Conservation (phyloP, 2,329 filamentous ascomycete species). For the Myriosclerotinia duriaeana region DNA sequence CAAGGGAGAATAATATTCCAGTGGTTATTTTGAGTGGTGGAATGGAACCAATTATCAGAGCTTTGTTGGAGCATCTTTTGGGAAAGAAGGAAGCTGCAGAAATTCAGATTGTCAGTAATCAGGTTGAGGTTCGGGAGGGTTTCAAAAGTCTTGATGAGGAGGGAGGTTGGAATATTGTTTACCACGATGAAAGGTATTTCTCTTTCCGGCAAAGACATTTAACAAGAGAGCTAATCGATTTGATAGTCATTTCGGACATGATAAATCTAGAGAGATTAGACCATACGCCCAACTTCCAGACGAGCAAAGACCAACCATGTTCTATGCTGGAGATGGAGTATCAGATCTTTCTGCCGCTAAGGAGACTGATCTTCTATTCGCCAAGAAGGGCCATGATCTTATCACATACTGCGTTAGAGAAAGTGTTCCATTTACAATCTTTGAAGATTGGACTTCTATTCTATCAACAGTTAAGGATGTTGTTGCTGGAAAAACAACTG, state of each 20-base stretch:
- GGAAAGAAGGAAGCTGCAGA: slow-evolving; percentile 70
- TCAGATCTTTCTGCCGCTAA: slow-evolving; percentile 88
- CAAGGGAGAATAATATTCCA: slow-evolving; percentile 77
- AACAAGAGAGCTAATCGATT: slow-evolving; percentile 3
- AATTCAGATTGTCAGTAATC: slow-evolving; percentile 89
- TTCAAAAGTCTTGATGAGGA: slow-evolving; percentile 71
- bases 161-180: slow-evolving; percentile 84
- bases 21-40: slow-evolving; percentile 89
- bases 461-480: slow-evolving; percentile 74
- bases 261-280: slow-evolving; percentile 89
- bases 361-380: slow-evolving; percentile 91
- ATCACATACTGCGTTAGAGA: slow-evolving; percentile 83
- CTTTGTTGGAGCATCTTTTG: slow-evolving; percentile 75
- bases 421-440: slow-evolving; percentile 82
- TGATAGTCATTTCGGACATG: slow-evolving; percentile 73
- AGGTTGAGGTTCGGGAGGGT: slow-evolving; percentile 64
- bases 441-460: slow-evolving; percentile 81
- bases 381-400: slow-evolving; percentile 86
- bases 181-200: slow-evolving; percentile 75
- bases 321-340: slow-evolving; percentile 94
- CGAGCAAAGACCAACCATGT: slow-evolving; percentile 71
- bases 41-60: slow-evolving; percentile 89
- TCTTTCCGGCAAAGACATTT: background rate
- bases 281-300: slow-evolving; percentile 76
- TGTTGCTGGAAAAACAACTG: slow-evolving; percentile 66